Percentiles rank a stretch among this genome's conserved stretches.
phyloP scores from a whole-genome alignment of 768 basidiomycete genomes.

The Fomitopsis pulvina region DNA sequence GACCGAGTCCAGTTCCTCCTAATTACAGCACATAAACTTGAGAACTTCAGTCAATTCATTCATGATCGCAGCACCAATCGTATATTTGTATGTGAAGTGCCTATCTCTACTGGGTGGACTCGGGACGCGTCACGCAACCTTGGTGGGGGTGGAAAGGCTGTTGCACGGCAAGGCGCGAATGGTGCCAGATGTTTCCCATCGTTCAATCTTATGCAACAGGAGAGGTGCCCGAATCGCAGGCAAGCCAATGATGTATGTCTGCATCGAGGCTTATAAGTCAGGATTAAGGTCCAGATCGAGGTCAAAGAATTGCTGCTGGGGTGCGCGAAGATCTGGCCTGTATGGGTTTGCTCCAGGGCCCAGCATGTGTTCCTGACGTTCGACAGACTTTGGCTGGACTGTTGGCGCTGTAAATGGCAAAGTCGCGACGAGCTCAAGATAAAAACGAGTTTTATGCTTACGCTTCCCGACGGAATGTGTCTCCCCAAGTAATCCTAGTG shows the following conservation, averaged over 20 bases:
- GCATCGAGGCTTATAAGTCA: slow-evolving; percentile 40
- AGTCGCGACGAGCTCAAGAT: not conserved
- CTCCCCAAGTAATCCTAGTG: slow-evolving; percentile 72
- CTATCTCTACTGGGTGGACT: too few species aligned
- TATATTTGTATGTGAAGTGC: too few species aligned
- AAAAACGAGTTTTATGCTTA: slow-evolving; percentile 27
- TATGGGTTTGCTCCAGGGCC: slow-evolving; percentile 59
- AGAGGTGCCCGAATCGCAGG: too few species aligned
- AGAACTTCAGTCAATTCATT: too few species aligned
- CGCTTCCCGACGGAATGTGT: slow-evolving; percentile 76
- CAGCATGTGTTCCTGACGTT: slow-evolving; percentile 36
- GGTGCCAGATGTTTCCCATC: too few species aligned
- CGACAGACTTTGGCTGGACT: slow-evolving; percentile 48
- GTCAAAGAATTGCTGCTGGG: slow-evolving; percentile 57
- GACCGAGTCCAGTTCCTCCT: too few species aligned
- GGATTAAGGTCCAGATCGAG: slow-evolving; percentile 83
- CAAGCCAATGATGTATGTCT: not conserved
- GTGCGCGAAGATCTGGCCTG: slow-evolving; percentile 58
- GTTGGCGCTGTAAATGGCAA: slow-evolving; percentile 43
- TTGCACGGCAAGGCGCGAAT: too few species aligned
- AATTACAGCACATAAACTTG: too few species aligned
- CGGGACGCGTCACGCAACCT: too few species aligned
- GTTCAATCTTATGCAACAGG: too few species aligned
- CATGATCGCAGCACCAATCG: too few species aligned
- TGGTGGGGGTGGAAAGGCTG: too few species aligned